A percentile compares a stretch with the other conserved stretches of the same genome.
phyloP scores from a whole-genome alignment of 2,329 filamentous ascomycete species.

The Cucurbitaria berberidis region DNA sequence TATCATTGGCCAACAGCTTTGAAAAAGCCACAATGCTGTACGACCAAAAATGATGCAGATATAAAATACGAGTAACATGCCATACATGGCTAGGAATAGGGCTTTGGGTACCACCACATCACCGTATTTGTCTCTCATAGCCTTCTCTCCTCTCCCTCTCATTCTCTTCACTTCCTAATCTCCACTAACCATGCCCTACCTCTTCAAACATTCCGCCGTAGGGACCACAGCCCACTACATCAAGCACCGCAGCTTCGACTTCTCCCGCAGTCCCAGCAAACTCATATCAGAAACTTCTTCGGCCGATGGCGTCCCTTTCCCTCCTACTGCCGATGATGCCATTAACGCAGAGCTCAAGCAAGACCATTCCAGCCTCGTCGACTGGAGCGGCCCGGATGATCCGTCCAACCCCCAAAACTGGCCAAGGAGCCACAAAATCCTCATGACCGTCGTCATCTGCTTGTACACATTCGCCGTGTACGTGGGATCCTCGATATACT shows the following conservation, averaged over 20 bases:
- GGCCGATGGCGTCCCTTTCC: slow-evolving; percentile 24
- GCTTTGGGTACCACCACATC: neutral
- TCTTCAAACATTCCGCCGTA: slow-evolving; percentile 26
- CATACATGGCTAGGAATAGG: neutral
- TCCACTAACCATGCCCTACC: slow-evolving; percentile 23
- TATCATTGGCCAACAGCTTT: neutral
- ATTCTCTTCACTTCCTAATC: neutral
- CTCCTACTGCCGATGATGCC: slow-evolving; percentile 12
- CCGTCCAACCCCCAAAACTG: slow-evolving; percentile 48
- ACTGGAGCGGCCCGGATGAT: slow-evolving; percentile 49
- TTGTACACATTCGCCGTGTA: slow-evolving; percentile 67
- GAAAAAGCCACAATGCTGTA: neutral
- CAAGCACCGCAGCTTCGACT: slow-evolving; percentile 30
- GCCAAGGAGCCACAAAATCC: slow-evolving; percentile 36
- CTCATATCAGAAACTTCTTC: slow-evolving; percentile 24
- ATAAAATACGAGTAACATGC: neutral
- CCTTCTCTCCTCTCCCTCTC: too few species aligned
- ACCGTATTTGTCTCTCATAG: neutral
- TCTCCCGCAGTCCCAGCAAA: slow-evolving; percentile 19
- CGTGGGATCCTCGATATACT: slow-evolving; percentile 59
- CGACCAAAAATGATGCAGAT: neutral
- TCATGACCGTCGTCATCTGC: slow-evolving; percentile 44
- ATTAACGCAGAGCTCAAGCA: slow-evolving; percentile 25
- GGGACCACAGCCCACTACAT: slow-evolving; percentile 26
- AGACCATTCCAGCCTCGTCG: slow-evolving; percentile 40